Evolutionary conservation across 306 rosid genomes (phyloP), one percentile per base, ranked within the genome.

Genomic region (Prinsepia uniflora): DNA sequence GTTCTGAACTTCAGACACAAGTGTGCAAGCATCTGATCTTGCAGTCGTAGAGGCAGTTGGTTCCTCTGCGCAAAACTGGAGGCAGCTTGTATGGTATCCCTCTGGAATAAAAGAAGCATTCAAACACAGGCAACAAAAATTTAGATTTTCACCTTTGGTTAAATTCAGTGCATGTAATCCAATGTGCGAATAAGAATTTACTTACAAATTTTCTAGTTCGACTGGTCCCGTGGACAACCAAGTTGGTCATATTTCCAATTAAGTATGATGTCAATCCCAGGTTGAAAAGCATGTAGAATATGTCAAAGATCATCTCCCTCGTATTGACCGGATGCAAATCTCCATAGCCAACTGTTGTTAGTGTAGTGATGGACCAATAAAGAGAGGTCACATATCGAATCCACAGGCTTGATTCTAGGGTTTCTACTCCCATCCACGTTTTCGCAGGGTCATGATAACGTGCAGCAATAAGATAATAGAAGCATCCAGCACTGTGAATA

Each of bases 171-270:
- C 3, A 43, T 6, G 18, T 47, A 73, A 20, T 30, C 46, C 15
- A 62, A 45, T 14, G 9, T 20, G 43, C 40, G 42, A 69, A 43
- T 20, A 52, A 30, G 30, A 64, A 46, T 81, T 49, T 46, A 82
- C 99, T 94, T 67, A 91, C 99, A 72, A 91, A 95, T 81, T 73
- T 79, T 78, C 97, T 83, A 10, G 97, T 95, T 54, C 96, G 78
- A 76, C 99, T 87, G 54, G 96, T 95, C 72, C 90, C 96, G 12
- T 95, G 95, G 76, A 95, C 99, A 60, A 95, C 90, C 77, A 95
- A 86, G 80, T 95, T 91, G 77, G 97, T 95, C 97, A 95, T 95
- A 41, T 95, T 95, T 79, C 99, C 99, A 53, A 95, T 95, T 82
- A 95, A 88, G 73, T 91, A 95, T 17, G 99, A 90, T 0, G 96